Base-by-base conservation (phyloP, 148 eudicot species). In the Amaranthus cruentus region DNA sequence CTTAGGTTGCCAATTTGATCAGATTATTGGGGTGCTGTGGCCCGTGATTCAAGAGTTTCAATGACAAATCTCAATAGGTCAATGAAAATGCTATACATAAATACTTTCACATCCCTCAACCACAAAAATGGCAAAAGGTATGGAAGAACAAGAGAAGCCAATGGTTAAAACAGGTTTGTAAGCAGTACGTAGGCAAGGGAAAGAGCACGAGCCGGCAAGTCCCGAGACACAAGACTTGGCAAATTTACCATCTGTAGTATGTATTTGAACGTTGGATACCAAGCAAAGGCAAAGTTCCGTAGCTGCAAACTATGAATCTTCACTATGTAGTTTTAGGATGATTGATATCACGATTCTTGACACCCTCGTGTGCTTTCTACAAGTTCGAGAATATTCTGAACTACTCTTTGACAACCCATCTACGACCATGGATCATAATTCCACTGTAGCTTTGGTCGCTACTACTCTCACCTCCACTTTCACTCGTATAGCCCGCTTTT, bases 391-490 rank as follows among this genome's bases (percentile, higher is more conserved):
- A 21, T 66, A 14, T 53, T 15, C 46, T n/a, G 51, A 11, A 47
- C 78, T 86, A 95, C 7, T 95, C 99, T 76, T 92, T 96, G 51
- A 88, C 82, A 75, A 92, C 82, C 99, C 99, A 96, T 77, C 99
- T 84, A 38, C 82, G 89, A 56, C 99, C 99, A 73, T 81, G 92
- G 66, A 85, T 79, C 77, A 87, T 83, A 80, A 78, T 86, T 42
- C 91, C 94, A 72, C 90, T 81, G 71, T 80, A 90, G 71, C 77
- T 87, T 73, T 80, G 91, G 73, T 96, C 99, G 68, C 81, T 87
- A 79, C 97, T 92, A 80, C 97, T 96, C 81, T 96, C 99, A n/a
- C 94, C 93, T 13, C 99, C 99, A 76, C 99, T 96, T 81, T 90
- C 98, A 70, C 99, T 96, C 2, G 89, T 82, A 75, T 90, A 89